Base-by-base conservation (phyloP, 2,329 filamentous ascomycete species). In the Alternaria hordeiaustralica region DNA sequence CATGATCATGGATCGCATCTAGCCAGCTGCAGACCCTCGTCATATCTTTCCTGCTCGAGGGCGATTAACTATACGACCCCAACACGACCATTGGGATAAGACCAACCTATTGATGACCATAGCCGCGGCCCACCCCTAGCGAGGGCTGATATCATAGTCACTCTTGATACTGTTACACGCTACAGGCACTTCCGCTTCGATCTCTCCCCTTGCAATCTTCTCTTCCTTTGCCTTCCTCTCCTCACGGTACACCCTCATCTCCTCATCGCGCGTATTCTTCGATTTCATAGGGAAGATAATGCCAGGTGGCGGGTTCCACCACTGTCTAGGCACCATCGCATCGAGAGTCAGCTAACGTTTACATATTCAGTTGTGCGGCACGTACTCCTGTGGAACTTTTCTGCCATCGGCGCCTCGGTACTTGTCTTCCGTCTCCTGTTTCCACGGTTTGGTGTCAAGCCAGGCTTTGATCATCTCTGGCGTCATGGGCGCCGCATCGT, bases 331-430 rank as follows among this genome's bases (percentile, higher is more conserved):
- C 26, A 20, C 36, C 57, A 13, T 46, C 15, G 41, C 26, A 36
- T 56, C 18, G 8, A n/a, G n/a, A n/a, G 23, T 58, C 20, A 58
- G 44, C 23, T n/a, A 26, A 58, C 7, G 11, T 41, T 20, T 23
- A 25, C 36, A 41, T 10, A 41, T 5, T 18, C 15, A 33, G 13
- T 21, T 23, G 23, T 15, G 6, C 36, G 6, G 9, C 51, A 41
- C 54, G 55, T 25, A 58, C 44, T 58, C 49, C 41, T 62, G 23
- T 15, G 44, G 55, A 43, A 58, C 25, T 7, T 28, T 23, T 47
- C 55, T 58, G 15, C 60, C 55, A 49, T 61, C 60, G 9, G 46
- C 36, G 43, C 46, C 54, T 15, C 47, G 60, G 13, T 58, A 62
- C 13, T 18, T 46, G 46, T 58, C 56, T 21, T 51, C 56, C 9